These are phyloP conservation scores for Lophiostoma macrostomum DNA, from an alignment of 495 filamentous ascomycete species.

Conservation along the genomic window DNA sequence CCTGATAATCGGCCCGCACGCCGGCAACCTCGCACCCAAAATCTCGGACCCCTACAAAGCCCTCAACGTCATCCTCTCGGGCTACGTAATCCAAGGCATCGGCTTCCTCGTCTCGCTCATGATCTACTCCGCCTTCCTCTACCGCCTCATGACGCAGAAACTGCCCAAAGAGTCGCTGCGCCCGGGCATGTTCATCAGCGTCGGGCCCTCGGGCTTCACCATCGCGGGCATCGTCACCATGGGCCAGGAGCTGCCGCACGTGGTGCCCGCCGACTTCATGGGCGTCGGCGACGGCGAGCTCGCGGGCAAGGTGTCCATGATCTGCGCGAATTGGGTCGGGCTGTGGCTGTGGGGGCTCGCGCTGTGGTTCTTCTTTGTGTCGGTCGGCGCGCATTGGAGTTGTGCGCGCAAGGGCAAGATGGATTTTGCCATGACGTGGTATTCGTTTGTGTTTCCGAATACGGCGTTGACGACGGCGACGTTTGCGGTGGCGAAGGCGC, in stretches of 20 bases:
- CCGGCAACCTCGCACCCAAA: constrained; percentile 59
- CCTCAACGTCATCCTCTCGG: constrained; percentile 66
- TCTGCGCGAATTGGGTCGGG: constrained; percentile 58
- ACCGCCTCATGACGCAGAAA: constrained; percentile 89
- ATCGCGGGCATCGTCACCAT: constrained; percentile 65
- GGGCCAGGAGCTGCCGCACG: constrained; percentile 47
- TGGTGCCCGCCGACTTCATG: constrained; percentile 57
- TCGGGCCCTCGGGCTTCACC: constrained; percentile 78
- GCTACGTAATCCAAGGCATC: constrained; percentile 73
- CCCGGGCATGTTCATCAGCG: constrained; percentile 81
- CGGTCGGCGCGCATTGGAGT: constrained; percentile 71
- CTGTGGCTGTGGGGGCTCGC: constrained; percentile 86
- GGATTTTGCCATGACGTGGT: constrained; percentile 85
- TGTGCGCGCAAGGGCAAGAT: constrained; percentile 59
- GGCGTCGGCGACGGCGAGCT: constrained; percentile 49
- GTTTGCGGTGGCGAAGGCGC: constrained; percentile 59
- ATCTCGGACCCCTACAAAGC: constrained; percentile 42
- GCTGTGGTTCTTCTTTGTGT: constrained; percentile 82
- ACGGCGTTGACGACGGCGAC: constrained; percentile 73
- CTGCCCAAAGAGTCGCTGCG: constrained; percentile 71
- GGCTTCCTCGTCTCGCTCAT: constrained; percentile 82
- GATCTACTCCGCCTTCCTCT: constrained; percentile 83
- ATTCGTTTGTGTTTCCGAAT: constrained; percentile 83
- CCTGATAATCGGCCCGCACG: constrained; percentile 74
- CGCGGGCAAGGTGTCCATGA: constrained; percentile 53